Evolutionary conservation across 1,284 basidiomycete genomes (phyloP), one percentile per base, ranked within the genome.

Genomic region (Athelia psychrophila): DNA sequence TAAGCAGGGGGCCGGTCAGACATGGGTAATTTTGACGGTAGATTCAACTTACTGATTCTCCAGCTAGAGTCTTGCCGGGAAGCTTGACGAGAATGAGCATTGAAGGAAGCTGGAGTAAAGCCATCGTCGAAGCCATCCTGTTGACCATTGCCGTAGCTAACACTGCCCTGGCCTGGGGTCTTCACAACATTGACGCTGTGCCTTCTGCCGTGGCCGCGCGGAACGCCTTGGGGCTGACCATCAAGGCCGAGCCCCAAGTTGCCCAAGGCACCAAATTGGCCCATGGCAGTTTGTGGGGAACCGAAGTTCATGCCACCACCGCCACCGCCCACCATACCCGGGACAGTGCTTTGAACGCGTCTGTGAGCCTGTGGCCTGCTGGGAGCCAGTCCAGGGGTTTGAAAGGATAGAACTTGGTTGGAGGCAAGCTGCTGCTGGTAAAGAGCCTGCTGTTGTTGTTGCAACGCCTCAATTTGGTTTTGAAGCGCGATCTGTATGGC

Each of bases 181-280:
- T 91, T 91, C 54, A 93, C 80, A 38, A 96, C 92, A 61, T 96
- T 98, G 57, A 97, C 91, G 60, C 93, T 96, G 72, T 98, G 95
- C 56, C 96, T 82, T 51, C 96, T 83, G 46, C 91, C 90, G 66
- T 99, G 96, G 24, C 91, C 91, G 56, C 88, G 84, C 50, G 88
- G 88, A 50, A 89, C 69, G 46, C 80, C 79, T 60, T 81, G 74
- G 44, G 78, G 66, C 61, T 88, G 85, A 15, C 78, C 79, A 60
- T 89, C 88, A 36, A 88, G 67, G 24, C 80, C 84, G 55, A 89
- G 64, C 30, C 76, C 79, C 13, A 88, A 66, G 51, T 71, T 75
- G 53, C 71, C 70, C 53, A 88, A 66, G 53, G 75, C 81, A 49
- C 77, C 79, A 60, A 89, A 88, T 60, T 90, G 85, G 50, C 81